Base-by-base conservation (phyloP, 164 flowering plant genomes). In the Tinospora cordifolia region DNA sequence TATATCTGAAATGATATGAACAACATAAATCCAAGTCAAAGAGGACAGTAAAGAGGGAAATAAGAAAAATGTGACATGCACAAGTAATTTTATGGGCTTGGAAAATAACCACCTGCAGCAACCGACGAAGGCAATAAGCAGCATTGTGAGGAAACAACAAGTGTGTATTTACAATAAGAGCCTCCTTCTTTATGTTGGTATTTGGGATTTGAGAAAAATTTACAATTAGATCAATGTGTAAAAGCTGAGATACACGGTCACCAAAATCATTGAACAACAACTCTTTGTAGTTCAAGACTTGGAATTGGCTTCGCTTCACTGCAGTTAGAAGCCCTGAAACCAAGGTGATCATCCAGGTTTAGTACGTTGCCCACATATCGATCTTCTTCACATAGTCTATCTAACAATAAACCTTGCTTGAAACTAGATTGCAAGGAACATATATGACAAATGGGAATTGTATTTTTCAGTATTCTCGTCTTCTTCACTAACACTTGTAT, bases 211-310 rank as follows among this genome's bases (percentile, higher is more conserved):
- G 75, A 74, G 73, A 46, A 63, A 57, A 64, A 68, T 8, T 54
- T 27, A 49, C 25, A 36, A 71, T 65, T 68, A 74, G 51, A 66
- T 74, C 70, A 65, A 78, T 59, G 54, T 78, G 72, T n/a, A 78
- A 39, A 46, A 78, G 75, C 66, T 74, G 77, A 58, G 80, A 77
- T 2, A 78, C 80, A 44, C 80, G 75, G 38, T 78, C 80, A 3
- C 75, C 72, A 40, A 78, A 65, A 63, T 71, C 80, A 60, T 74
- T 65, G 68, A 78, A 71, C 39, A 74, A 41, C 25, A 71, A 21
- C 66, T 78, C 75, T 57, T 27, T 58, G 70, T 65, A 68, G 51
- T 69, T 65, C 58, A 78, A 38, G 62, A 78, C 75, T 49, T 49
- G 57, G 73, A 78, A 78, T 15, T 59, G 30, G 63, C 39, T 49